Evolutionary conservation across 2,329 filamentous ascomycete genomes (phyloP).

Genomic region (Fusarium pseudocircinatum): DNA sequence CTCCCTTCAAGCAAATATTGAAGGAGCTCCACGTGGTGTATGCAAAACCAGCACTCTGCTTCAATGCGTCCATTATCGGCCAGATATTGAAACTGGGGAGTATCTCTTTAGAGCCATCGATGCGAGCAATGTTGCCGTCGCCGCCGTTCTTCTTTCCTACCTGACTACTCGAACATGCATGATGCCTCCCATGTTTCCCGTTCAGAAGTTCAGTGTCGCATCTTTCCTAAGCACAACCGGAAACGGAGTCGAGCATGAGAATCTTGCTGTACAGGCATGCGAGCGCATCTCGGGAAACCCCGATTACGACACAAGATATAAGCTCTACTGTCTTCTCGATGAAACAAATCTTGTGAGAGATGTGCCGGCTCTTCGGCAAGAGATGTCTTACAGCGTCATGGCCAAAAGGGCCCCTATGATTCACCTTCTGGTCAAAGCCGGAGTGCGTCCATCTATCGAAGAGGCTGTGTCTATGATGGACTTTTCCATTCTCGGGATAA

Average conservation of each 20-base stretch:
- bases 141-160: neutral
- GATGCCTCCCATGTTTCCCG: neutral
- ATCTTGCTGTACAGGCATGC: neutral
- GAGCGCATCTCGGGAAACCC: neutral
- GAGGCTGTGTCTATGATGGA: neutral
- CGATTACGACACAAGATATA: neutral
- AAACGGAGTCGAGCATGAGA: neutral
- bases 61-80: neutral
- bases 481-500: neutral
- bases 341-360: neutral
- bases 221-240: neutral
- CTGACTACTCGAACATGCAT: neutral
- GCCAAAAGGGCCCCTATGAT: neutral
- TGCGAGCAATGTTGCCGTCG: neutral
- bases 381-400: neutral
- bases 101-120: neutral
- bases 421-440: neutral
- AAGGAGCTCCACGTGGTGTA: neutral
- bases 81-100: neutral
- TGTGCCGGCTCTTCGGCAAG: neutral
- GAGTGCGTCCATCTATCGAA: neutral
- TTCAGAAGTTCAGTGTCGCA: neutral
- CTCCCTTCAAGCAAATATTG: neutral
- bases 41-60: neutral
- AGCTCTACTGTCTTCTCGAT: neutral